phyloP scores from a whole-genome alignment of 2,329 filamentous ascomycete genomes.

The Microsporum ferrugineum region DNA sequence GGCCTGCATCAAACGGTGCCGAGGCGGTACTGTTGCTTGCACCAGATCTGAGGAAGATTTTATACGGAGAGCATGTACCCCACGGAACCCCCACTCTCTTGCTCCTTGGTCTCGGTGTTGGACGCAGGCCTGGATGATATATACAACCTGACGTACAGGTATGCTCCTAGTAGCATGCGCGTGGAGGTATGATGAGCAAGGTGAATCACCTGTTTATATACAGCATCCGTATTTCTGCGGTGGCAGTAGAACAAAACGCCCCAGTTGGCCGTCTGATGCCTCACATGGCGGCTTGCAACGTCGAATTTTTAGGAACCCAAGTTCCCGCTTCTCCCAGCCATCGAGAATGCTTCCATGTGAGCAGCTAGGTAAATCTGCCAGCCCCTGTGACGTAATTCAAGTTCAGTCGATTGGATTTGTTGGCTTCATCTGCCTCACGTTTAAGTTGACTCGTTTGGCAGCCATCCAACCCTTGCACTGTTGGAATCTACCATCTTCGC shows the following conservation, averaged over 20 bases:
- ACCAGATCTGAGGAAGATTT: neutral
- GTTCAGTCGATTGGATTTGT: neutral
- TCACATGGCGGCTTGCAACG: neutral
- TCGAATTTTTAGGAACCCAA: neutral
- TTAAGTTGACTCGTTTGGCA: conserved; percentile 79
- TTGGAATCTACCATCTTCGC: conserved; percentile 38
- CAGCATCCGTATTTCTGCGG: neutral
- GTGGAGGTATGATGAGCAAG: neutral
- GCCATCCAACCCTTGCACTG: conserved; percentile 80
- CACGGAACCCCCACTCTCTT: neutral
- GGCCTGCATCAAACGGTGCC: neutral
- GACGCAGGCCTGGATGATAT: neutral
- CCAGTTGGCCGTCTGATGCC: neutral
- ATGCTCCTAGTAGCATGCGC: neutral
- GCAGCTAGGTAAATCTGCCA: neutral
- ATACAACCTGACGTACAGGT: neutral
- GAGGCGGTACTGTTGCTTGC: neutral
- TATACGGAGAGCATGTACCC: neutral
- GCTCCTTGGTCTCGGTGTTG: neutral
- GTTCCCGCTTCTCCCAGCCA: neutral
- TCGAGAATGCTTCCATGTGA: neutral
- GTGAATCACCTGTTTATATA: too few relatives aligned
- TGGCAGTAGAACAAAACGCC: neutral
- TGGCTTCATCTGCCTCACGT: conserved; percentile 69
- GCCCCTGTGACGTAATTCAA: neutral